Percentiles rank a stretch among this genome's conserved stretches.
These are phyloP conservation scores for Talaromyces sp. DNA, from an alignment of 2,329 filamentous ascomycete genomes.

Conservation along the genomic window DNA sequence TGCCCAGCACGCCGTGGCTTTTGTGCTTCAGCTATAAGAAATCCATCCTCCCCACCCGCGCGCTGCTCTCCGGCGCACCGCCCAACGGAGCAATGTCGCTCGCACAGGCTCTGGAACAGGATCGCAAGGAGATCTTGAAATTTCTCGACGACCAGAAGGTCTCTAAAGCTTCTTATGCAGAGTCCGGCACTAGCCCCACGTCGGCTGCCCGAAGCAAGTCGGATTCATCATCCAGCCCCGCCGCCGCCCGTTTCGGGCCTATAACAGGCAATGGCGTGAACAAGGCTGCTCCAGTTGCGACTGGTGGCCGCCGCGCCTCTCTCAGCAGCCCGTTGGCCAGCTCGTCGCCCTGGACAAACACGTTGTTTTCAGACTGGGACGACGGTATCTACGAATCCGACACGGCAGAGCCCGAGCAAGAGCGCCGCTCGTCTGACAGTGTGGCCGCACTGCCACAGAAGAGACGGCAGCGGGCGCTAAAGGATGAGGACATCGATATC, in stretches of 20 bases:
- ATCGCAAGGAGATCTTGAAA: slow-evolving; percentile 67
- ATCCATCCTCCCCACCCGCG: neutral
- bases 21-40: neutral
- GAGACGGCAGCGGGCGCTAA: slow-evolving; percentile 13
- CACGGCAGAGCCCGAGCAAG: slow-evolving; percentile 23
- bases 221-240: slow-evolving; percentile 4
- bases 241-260: neutral
- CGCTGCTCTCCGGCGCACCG: neutral
- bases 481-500: slow-evolving; percentile 22
- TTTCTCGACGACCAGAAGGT: slow-evolving; percentile 52
- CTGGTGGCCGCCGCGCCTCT: slow-evolving; percentile 30
- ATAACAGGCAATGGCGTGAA: neutral
- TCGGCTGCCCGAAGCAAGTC: slow-evolving; percentile 64
- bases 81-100: slow-evolving; percentile 57
- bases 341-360: slow-evolving; percentile 18
- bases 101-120: slow-evolving; percentile 71
- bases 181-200: slow-evolving; percentile 52
- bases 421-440: slow-evolving; percentile 30
- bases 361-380: slow-evolving; percentile 21
- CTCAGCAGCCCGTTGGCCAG: slow-evolving; percentile 15
- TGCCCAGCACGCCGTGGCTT: neutral
- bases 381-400: slow-evolving; percentile 22
- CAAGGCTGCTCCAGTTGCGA: slow-evolving; percentile 14
- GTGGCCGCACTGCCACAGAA: slow-evolving; percentile 17
- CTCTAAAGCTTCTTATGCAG: slow-evolving; percentile 14